These are phyloP conservation scores for Papiliotrema fonsecae DNA, from an alignment of 1,284 basidiomycete species.

Conservation along the genomic window DNA sequence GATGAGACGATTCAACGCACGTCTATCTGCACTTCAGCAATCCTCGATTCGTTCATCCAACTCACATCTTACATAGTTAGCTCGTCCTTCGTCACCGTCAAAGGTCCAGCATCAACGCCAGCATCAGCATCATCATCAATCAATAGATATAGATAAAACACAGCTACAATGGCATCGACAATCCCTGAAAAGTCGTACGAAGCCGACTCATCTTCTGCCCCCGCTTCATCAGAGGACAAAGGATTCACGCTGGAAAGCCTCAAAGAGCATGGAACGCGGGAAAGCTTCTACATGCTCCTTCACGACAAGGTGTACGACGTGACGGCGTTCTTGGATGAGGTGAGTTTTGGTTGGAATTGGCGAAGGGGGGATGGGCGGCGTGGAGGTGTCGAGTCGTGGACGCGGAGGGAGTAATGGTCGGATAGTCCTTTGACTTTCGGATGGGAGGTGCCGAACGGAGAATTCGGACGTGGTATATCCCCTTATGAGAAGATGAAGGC, in stretches of 20 bases:
- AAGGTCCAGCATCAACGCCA: too few relatives aligned
- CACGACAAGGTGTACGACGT: conserved; percentile 91
- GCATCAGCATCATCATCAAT: too few relatives aligned
- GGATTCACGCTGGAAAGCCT: conserved; percentile 68
- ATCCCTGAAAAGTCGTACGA: conserved; percentile 4
- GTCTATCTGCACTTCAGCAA: background rate
- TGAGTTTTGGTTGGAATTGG: conserved; percentile 46
- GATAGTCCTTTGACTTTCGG: background rate
- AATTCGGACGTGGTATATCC: too few relatives aligned
- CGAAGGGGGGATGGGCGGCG: background rate
- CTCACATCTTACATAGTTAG: too few relatives aligned
- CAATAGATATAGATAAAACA: too few relatives aligned
- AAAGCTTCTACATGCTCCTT: conserved; percentile 72
- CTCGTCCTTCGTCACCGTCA: too few relatives aligned
- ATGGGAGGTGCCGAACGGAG: too few relatives aligned
- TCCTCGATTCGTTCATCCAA: background rate
- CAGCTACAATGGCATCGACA: conserved; percentile 9
- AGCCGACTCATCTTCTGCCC: background rate
- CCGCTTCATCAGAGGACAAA: conserved; percentile 41
- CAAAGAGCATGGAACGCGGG: conserved; percentile 65
- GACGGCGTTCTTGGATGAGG: conserved; percentile 94
- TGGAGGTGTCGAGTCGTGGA: background rate
- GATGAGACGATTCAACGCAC: background rate
- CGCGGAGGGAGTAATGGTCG: background rate
- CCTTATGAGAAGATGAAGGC: too few relatives aligned